Evolutionary conservation across 169 alveolate species (phyloP).

Genomic region (Eimeria acervulina): DNA sequence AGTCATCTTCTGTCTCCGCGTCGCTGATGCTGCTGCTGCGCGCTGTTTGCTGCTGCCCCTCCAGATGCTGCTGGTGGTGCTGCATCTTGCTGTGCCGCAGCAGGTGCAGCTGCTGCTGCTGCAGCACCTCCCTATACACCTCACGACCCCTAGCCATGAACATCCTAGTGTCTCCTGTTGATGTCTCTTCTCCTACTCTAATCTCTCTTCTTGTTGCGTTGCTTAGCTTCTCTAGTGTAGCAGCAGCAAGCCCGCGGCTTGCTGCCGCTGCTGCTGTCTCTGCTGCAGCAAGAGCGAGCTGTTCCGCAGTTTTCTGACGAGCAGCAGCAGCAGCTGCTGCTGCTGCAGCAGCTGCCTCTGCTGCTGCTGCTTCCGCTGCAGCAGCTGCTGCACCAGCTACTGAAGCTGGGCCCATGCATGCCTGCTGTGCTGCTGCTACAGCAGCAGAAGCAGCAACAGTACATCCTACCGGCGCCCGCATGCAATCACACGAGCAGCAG

Average conservation of each 20-base stretch:
- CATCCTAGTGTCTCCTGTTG: neutral
- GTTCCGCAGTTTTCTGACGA: neutral
- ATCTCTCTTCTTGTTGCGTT: neutral
- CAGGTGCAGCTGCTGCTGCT: constrained; percentile 58
- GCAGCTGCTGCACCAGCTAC: constrained; percentile 4
- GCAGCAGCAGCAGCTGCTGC: constrained; percentile 37
- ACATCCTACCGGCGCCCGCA: neutral
- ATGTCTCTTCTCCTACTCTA: neutral
- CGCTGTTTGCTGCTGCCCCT: neutral
- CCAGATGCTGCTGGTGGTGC: constrained; percentile 32
- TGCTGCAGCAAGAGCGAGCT: constrained; percentile 42
- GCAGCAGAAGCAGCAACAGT: constrained; percentile 42
- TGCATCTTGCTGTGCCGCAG: constrained; percentile 46
- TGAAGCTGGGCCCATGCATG: neutral
- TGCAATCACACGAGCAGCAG: constrained; percentile 50
- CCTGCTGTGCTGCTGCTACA: constrained; percentile 55
- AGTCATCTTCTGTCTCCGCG: constrained; percentile 36
- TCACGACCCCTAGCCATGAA: constrained; percentile 25
- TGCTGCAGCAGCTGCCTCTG: constrained; percentile 10
- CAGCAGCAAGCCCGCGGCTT: neutral
- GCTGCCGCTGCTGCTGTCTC: constrained; percentile 58
- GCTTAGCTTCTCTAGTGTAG: neutral
- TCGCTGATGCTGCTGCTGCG: constrained; percentile 62
- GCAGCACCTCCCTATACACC: constrained; percentile 73
- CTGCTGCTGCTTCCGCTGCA: constrained; percentile 51